Conservation (phyloP, 805 yeast genomes). For the Yarrowia divulgata region DNA sequence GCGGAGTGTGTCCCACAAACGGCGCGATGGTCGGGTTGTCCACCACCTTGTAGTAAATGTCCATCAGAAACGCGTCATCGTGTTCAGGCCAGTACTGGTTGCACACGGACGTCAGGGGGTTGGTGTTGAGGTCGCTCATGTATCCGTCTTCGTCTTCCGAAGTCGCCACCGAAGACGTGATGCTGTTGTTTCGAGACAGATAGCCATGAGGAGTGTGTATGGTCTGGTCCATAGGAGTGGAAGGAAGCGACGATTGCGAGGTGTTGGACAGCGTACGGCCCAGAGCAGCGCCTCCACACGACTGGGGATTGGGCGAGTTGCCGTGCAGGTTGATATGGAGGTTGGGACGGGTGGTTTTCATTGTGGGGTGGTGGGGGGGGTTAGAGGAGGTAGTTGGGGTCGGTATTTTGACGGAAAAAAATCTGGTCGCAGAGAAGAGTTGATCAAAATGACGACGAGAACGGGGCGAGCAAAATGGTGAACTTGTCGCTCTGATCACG, state of each 20-base stretch:
- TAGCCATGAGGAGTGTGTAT: constrained; percentile 36
- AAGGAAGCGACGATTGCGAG: constrained; percentile 24
- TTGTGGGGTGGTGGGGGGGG: not conserved
- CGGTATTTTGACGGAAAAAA: not conserved
- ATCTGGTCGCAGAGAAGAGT: not conserved
- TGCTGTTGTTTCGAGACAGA: constrained; percentile 24
- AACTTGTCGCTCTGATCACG: not conserved
- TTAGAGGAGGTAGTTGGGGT: not conserved
- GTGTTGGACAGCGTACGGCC: constrained; percentile 28
- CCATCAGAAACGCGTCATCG: constrained; percentile 56
- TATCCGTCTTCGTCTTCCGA: constrained; percentile 35
- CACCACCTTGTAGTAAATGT: constrained; percentile 58
- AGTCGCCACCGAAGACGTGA: constrained; percentile 17
- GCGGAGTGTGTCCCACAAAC: constrained; percentile 69
- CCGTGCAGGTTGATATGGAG: constrained; percentile 29
- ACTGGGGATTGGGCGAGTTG: constrained; percentile 23
- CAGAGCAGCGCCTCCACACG: constrained; percentile 31
- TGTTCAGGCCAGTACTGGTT: constrained; percentile 46
- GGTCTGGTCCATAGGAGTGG: constrained; percentile 38
- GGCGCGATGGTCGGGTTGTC: constrained; percentile 72
- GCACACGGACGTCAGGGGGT: constrained; percentile 28
- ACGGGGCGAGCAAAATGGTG: not conserved
- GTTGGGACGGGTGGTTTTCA: constrained; percentile 34
- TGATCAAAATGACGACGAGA: not conserved
- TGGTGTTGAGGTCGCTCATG: constrained; percentile 22